Conservation (phyloP, 2,329 filamentous ascomycete species). For the Basipetospora chlamydospora region DNA sequence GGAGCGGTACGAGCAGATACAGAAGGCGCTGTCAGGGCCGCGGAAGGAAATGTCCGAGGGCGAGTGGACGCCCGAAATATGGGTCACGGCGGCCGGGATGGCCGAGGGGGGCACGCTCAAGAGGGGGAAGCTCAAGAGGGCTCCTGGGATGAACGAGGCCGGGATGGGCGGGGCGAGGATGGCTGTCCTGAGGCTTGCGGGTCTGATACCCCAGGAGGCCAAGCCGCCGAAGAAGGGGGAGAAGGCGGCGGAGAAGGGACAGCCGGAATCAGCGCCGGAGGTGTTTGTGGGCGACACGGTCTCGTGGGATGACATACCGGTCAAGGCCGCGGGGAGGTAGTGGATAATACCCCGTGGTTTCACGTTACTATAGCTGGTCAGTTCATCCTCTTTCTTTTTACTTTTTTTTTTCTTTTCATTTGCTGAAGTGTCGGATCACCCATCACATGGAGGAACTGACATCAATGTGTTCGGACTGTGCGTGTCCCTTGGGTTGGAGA, state of each 20-base stretch:
- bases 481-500: too few species aligned
- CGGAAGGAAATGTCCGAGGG: slow-evolving; percentile 16
- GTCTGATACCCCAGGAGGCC: slow-evolving; percentile 12
- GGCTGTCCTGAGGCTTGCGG: slow-evolving; percentile 26
- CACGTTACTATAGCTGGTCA: too few species aligned
- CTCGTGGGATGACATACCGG: slow-evolving; percentile 13
- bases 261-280: slow-evolving; percentile 16
- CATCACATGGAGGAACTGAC: too few species aligned
- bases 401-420: too few species aligned
- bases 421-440: too few species aligned
- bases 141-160: slow-evolving; percentile 14
- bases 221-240: not conserved
- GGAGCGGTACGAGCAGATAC: slow-evolving; percentile 15
- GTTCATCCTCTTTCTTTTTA: too few species aligned
- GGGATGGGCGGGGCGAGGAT: slow-evolving; percentile 25
- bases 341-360: too few species aligned
- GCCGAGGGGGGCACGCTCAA: slow-evolving; percentile 14
- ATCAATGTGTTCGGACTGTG: too few species aligned
- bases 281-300: slow-evolving; percentile 16
- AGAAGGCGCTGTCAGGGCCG: slow-evolving; percentile 10
- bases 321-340: slow-evolving; percentile 4
- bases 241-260: slow-evolving; percentile 15
- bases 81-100: slow-evolving; percentile 24
- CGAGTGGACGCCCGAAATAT: slow-evolving; percentile 17
- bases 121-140: slow-evolving; percentile 8